Percentiles rank a stretch among this genome's conserved stretches.
Conservation (phyloP, 352 stramenopile species). For the Thalassiosira pacifica region DNA sequence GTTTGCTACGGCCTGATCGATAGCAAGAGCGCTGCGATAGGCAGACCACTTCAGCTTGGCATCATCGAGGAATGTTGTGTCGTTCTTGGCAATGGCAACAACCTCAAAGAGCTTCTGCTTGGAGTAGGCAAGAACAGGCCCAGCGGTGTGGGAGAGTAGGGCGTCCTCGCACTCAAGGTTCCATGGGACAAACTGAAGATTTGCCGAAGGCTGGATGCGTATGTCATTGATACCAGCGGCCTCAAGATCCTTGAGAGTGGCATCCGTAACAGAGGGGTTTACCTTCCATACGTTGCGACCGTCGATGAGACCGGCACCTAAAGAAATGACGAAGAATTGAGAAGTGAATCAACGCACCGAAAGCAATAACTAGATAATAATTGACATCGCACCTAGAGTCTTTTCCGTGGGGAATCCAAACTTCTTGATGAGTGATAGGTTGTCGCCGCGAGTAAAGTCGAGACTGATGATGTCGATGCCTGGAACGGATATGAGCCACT, state of each 20-base stretch:
- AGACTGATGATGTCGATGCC: slow-evolving; percentile 88
- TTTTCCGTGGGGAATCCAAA: slow-evolving; percentile 90
- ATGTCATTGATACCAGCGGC: slow-evolving; percentile 66
- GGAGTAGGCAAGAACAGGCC: slow-evolving; percentile 86
- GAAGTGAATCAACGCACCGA: slow-evolving; percentile 90
- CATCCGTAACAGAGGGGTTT: slow-evolving; percentile 33
- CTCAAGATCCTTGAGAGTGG: neutral
- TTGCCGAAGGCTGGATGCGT: slow-evolving; percentile 91
- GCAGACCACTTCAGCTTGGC: slow-evolving; percentile 48
- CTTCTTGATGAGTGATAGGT: slow-evolving; percentile 89
- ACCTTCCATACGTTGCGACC: slow-evolving; percentile 84
- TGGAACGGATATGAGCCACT: slow-evolving; percentile 89
- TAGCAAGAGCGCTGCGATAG: slow-evolving; percentile 34
- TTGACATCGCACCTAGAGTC: slow-evolving; percentile 89
- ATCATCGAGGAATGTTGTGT: neutral
- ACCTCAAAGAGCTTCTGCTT: slow-evolving; percentile 92
- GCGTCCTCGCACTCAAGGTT: slow-evolving; percentile 88
- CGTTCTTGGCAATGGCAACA: slow-evolving; percentile 36
- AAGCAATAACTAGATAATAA: slow-evolving; percentile 92
- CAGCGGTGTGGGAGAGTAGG: slow-evolving; percentile 74
- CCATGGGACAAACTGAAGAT: slow-evolving; percentile 92
- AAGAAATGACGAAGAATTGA: neutral
- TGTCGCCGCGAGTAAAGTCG: slow-evolving; percentile 92
- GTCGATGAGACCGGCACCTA: slow-evolving; percentile 75
- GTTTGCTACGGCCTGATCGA: slow-evolving; percentile 84